phyloP scores from a whole-genome alignment of 768 basidiomycete genomes.

The Postia placenta region DNA sequence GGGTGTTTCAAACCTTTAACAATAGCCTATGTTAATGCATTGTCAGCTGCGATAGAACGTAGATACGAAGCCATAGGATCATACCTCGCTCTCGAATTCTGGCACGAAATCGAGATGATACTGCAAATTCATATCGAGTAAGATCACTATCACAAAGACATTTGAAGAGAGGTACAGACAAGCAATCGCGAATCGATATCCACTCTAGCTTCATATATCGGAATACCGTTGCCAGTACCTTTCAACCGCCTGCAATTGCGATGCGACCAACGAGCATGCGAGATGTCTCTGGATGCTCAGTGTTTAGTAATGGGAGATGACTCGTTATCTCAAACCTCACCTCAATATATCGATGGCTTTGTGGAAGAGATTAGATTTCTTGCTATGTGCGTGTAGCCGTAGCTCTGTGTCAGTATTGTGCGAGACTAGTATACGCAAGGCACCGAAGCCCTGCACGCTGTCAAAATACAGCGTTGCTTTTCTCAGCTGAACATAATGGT shows the following conservation, averaged over 20 bases:
- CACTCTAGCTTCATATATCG: conserved; percentile 67
- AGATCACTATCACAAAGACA: not conserved
- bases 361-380: conserved; percentile 37
- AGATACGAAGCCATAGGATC: no score
- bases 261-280: conserved; percentile 60
- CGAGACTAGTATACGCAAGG: conserved; percentile 55
- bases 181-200: conserved; percentile 28
- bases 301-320: not conserved
- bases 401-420: conserved; percentile 45
- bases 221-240: conserved; percentile 37
- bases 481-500: conserved; percentile 44
- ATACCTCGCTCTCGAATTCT: conserved; percentile 14
- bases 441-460: conserved; percentile 50
- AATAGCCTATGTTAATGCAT: not conserved
- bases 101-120: conserved; percentile 17
- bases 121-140: not conserved
- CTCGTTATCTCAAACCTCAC: conserved; percentile 23
- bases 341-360: conserved; percentile 63
- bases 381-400: conserved; percentile 37
- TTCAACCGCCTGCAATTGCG: conserved; percentile 58
- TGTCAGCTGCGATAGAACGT: not conserved
- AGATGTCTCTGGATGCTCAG: conserved; percentile 46
- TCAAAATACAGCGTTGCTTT: conserved; percentile 54
- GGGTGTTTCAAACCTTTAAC: conserved; percentile 26
- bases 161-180: conserved; percentile 7